Evolutionary conservation across 2,329 filamentous ascomycete genomes (phyloP).

Genomic region (Penicillium sclerotiorum): DNA sequence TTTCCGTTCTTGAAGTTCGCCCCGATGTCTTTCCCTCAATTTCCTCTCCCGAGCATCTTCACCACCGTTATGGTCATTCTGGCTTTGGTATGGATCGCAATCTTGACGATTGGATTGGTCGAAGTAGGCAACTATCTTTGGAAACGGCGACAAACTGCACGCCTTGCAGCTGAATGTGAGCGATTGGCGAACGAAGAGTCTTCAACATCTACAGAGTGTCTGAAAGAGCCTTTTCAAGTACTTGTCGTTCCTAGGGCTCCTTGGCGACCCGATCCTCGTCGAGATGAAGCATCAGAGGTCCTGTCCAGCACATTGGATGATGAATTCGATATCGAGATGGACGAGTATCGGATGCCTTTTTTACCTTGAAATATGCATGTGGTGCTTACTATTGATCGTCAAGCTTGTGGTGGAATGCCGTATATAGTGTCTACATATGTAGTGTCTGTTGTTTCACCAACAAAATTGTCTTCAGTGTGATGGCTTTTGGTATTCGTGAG

Average conservation of each 20-base stretch:
- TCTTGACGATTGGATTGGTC: conserved; percentile 23
- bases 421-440: not conserved
- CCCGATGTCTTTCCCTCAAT: not conserved
- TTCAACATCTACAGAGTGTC: not conserved
- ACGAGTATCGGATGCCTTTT: too few relatives aligned
- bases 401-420: not conserved
- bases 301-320: not conserved
- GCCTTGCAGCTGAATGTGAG: not conserved
- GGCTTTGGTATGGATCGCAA: conserved; percentile 25
- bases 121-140: conserved; percentile 24
- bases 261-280: too few relatives aligned
- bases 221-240: conserved; percentile 9
- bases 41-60: conserved; percentile 13
- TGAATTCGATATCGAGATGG: too few relatives aligned
- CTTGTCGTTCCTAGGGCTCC: not conserved
- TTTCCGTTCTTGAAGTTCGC: conserved; percentile 14
- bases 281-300: not conserved
- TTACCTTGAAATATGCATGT: too few relatives aligned
- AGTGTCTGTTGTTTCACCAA: too few relatives aligned
- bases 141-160: conserved; percentile 2
- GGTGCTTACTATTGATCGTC: too few relatives aligned
- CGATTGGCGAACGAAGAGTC: not conserved
- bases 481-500: not conserved
- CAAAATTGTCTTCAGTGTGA: not conserved
- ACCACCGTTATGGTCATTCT: conserved; percentile 22